phyloP scores from a whole-genome alignment of 257 asterid genomes.

The Gynochthodes officinalis region DNA sequence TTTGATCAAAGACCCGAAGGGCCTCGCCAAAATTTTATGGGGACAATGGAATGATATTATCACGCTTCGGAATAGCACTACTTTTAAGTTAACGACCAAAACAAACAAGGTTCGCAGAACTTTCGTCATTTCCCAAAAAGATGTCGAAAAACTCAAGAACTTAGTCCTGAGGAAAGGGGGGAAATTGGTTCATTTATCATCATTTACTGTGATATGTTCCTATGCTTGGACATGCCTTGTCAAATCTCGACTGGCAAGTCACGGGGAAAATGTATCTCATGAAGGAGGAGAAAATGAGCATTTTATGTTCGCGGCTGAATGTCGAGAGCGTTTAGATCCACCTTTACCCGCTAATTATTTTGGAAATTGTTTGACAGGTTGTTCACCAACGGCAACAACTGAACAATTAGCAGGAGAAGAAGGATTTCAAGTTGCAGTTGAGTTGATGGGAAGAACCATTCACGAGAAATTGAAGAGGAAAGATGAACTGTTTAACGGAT shows the following conservation, averaged over 20 bases:
- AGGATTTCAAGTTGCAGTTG: slow-evolving; percentile 27
- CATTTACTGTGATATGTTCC: slow-evolving; percentile 33
- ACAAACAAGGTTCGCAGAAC: slow-evolving; percentile 30
- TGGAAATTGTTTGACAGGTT: slow-evolving; percentile 34
- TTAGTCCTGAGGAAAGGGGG: slow-evolving; percentile 8
- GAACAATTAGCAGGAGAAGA: slow-evolving; percentile 21
- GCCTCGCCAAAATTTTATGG: slow-evolving; percentile 15
- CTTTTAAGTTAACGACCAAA: background rate
- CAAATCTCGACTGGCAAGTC: slow-evolving; percentile 4
- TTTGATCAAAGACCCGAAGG: slow-evolving; percentile 23
- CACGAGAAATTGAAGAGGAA: slow-evolving; percentile 16
- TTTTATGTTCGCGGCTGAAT: slow-evolving; percentile 20
- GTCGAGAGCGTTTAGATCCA: slow-evolving; percentile 29
- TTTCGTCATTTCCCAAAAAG: slow-evolving; percentile 18
- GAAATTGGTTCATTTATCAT: slow-evolving; percentile 19
- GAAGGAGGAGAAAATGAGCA: slow-evolving; percentile 13
- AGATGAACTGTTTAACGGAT: slow-evolving; percentile 18
- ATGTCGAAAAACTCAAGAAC: slow-evolving; percentile 25
- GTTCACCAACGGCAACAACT: background rate
- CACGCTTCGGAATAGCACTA: too few relatives aligned
- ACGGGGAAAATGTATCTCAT: background rate
- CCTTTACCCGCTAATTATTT: slow-evolving; percentile 34
- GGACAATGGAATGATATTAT: background rate
- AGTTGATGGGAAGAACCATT: slow-evolving; percentile 20
- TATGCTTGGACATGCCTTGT: slow-evolving; percentile 37